phyloP scores from a whole-genome alignment of 1,284 basidiomycete species.

The Trametes pubescens region DNA sequence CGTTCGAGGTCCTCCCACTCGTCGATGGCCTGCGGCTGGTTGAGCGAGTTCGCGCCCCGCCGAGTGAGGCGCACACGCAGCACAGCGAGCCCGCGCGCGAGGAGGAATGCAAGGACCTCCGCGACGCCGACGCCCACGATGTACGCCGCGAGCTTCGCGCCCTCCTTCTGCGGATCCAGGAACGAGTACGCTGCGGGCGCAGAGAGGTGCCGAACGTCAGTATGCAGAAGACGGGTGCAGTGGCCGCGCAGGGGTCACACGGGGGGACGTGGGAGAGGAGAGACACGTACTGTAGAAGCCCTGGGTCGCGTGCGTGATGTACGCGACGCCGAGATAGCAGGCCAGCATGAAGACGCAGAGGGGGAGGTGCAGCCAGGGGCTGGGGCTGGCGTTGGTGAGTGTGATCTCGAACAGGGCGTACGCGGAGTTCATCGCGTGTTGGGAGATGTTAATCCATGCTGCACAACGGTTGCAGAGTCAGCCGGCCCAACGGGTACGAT shows the following conservation, averaged over 20 bases:
- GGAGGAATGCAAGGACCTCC: conserved; percentile 36
- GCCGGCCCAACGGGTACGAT: background rate
- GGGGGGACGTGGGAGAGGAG: background rate
- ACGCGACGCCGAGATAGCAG: conserved; percentile 70
- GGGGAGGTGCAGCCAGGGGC: conserved; percentile 61
- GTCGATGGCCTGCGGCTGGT: conserved; percentile 25
- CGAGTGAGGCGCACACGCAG: conserved; percentile 29
- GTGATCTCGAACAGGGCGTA: conserved; percentile 68
- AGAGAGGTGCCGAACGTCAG: conserved; percentile 10
- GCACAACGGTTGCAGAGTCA: conserved; percentile 8
- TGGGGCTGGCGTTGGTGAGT: conserved; percentile 58
- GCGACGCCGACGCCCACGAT: conserved; percentile 43
- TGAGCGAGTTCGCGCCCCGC: background rate
- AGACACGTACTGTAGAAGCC: conserved; percentile 66
- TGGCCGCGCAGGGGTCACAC: conserved; percentile 1
- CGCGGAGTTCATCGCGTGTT: conserved; percentile 67
- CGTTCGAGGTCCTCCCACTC: conserved; percentile 37
- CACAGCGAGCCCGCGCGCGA: conserved; percentile 33
- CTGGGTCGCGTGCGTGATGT: conserved; percentile 65
- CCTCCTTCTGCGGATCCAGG: conserved; percentile 50
- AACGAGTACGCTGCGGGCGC: conserved; percentile 52
- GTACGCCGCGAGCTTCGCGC: conserved; percentile 53
- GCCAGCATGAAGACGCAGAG: conserved; percentile 58
- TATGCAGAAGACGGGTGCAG: background rate
- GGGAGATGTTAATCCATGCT: conserved; percentile 69